phyloP scores from a whole-genome alignment of 805 yeast species.

The Lachancea meyersii region DNA sequence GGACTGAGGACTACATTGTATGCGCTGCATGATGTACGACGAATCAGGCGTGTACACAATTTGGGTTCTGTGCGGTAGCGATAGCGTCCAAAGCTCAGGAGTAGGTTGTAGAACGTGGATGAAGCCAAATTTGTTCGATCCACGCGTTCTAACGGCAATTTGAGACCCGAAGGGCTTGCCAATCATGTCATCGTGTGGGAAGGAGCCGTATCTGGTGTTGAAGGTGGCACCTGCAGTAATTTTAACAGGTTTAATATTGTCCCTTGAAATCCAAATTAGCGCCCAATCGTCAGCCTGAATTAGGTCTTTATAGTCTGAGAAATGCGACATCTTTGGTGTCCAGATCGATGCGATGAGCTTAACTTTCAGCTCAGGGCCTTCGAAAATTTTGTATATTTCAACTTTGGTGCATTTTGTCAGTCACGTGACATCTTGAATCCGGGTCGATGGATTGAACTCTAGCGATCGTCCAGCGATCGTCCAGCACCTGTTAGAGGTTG shows the following conservation, averaged over 20 bases:
- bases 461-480: too few species aligned
- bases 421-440: neutral
- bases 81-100: constrained; percentile 94
- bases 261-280: constrained; percentile 78
- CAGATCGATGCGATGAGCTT: constrained; percentile 6
- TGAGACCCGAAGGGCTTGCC: constrained; percentile 82
- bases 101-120: constrained; percentile 85
- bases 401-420: neutral
- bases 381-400: constrained; percentile 3
- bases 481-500: too few species aligned
- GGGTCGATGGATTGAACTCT: too few species aligned
- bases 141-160: constrained; percentile 60
- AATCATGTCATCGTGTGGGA: constrained; percentile 78
- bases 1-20: constrained; percentile 66
- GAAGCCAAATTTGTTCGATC: constrained; percentile 56
- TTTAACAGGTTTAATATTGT: constrained; percentile 66
- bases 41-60: constrained; percentile 96
- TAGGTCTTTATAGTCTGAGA: constrained; percentile 53
- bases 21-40: constrained; percentile 78
- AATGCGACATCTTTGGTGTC: constrained; percentile 22
- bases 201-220: constrained; percentile 85
- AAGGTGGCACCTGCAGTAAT: constrained; percentile 54
- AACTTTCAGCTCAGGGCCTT: too few species aligned
- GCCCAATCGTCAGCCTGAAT: constrained; percentile 85
- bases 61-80: constrained; percentile 95